phyloP scores from a whole-genome alignment of 352 stramenopile genomes.

The Salisapilia sapeloensis region DNA sequence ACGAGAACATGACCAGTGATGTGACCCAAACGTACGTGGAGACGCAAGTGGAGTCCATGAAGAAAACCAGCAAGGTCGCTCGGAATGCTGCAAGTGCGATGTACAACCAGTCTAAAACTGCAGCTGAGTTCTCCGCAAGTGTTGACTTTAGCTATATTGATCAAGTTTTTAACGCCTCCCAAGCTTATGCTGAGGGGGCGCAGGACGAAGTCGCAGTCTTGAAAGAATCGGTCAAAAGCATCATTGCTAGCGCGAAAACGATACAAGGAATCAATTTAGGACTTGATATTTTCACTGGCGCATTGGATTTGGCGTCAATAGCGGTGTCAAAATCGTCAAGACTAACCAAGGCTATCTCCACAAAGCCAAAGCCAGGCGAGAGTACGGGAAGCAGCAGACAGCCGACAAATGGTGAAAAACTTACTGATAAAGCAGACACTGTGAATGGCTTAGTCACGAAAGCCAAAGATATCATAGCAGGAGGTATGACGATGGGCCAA shows the following conservation, averaged over 20 bases:
- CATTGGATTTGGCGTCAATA: too few relatives aligned
- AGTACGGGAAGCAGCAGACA: not conserved
- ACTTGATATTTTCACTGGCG: too few relatives aligned
- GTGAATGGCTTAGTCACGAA: not conserved
- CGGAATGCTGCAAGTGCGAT: not conserved
- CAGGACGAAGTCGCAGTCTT: too few relatives aligned
- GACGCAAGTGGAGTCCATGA: not conserved
- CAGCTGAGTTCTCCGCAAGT: not conserved
- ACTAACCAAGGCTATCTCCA: too few relatives aligned
- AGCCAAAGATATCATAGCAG: not conserved
- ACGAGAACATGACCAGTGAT: not conserved
- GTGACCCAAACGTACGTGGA: not conserved
- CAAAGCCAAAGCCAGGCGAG: too few relatives aligned
- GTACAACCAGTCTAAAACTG: not conserved
- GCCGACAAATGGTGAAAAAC: not conserved
- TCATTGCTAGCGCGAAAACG: not conserved
- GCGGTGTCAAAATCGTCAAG: conserved; percentile 1
- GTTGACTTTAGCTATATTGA: too few relatives aligned
- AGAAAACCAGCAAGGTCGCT: not conserved
- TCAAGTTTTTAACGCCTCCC: too few relatives aligned
- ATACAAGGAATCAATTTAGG: not conserved
- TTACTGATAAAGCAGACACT: not conserved
- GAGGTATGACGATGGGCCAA: not conserved
- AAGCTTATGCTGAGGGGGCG: too few relatives aligned
- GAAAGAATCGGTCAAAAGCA: not conserved